phyloP scores from a whole-genome alignment of 1,139 yeast species.

The Taiozyma sp. region DNA sequence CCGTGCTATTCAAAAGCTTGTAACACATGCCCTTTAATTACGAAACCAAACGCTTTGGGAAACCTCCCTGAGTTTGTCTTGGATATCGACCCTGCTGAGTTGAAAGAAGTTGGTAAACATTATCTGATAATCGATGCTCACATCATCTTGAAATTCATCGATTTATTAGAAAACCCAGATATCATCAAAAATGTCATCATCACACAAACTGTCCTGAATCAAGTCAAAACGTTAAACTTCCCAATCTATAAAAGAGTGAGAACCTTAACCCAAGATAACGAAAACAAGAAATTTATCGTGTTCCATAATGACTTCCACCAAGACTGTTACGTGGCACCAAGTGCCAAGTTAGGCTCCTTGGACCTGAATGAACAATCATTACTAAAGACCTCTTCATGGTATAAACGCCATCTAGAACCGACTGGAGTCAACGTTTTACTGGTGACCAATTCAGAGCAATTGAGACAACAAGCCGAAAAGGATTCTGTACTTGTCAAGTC shows the following conservation, averaged over 20 bases:
- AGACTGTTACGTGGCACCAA: conserved; percentile 24
- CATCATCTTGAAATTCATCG: conserved; percentile 84
- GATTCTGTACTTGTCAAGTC: conserved; percentile 54
- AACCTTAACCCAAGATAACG: conserved; percentile 68
- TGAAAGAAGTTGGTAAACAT: conserved; percentile 46
- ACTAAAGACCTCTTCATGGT: conserved; percentile 71
- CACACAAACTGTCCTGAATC: conserved; percentile 93
- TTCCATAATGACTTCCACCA: conserved; percentile 90
- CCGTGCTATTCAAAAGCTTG: conserved; percentile 84
- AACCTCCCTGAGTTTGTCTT: conserved; percentile 45
- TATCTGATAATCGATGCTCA: conserved; percentile 86
- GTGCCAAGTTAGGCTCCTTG: not conserved
- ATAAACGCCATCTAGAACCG: conserved; percentile 52
- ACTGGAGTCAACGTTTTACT: conserved; percentile 47
- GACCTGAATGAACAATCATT: conserved; percentile 88
- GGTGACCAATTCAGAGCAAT: conserved; percentile 60
- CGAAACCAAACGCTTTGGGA: conserved; percentile 49
- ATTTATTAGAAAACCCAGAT: conserved; percentile 69
- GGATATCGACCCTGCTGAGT: conserved; percentile 42
- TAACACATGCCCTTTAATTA: conserved; percentile 40
- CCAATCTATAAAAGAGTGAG: conserved; percentile 87
- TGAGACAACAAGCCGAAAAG: conserved; percentile 32
- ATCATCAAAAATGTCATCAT: conserved; percentile 86
- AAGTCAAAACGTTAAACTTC: conserved; percentile 79
- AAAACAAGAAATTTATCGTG: conserved; percentile 72